Conservation (phyloP, 164 flowering plant species). For the Magnolia changhungtana region DNA sequence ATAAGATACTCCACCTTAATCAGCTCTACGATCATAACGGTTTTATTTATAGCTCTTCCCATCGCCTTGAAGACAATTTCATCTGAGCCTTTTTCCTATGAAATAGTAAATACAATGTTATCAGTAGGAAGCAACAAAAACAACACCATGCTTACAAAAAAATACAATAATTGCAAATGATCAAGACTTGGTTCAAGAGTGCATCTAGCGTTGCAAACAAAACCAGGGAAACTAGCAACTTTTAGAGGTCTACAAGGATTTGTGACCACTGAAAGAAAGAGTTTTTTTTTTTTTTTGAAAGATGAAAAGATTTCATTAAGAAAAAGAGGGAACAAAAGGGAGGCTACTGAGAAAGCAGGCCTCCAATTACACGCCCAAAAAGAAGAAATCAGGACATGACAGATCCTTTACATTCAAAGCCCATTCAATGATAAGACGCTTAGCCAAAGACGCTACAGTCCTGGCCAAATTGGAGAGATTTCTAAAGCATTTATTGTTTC, state of each 20-base stretch:
- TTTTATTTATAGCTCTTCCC: conserved; percentile 71
- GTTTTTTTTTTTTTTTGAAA: too few relatives aligned
- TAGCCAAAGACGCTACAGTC: too few relatives aligned
- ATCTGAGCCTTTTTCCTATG: conserved; percentile 51
- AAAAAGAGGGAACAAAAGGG: too few relatives aligned
- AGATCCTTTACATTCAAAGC: too few relatives aligned
- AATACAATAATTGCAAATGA: not conserved
- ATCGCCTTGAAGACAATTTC: conserved; percentile 63
- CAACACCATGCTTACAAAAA: not conserved
- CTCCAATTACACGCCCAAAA: too few relatives aligned
- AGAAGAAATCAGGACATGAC: too few relatives aligned
- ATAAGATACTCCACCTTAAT: conserved; percentile 36
- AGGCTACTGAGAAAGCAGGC: too few relatives aligned
- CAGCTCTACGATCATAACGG: conserved; percentile 60
- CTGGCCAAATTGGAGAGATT: too few relatives aligned
- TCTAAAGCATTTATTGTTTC: too few relatives aligned
- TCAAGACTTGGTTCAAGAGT: too few relatives aligned
- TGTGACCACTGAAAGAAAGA: not conserved
- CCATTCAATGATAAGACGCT: too few relatives aligned
- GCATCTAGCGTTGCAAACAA: not conserved
- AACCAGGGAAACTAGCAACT: not conserved
- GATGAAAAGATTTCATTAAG: too few relatives aligned
- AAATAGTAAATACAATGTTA: not conserved
- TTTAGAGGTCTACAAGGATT: not conserved
- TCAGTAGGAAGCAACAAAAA: not conserved